Percentiles rank a stretch among this genome's conserved stretches.
Evolutionary conservation across 139 green algal genomes (phyloP).

Genomic region (Chlorella ohadii): DNA sequence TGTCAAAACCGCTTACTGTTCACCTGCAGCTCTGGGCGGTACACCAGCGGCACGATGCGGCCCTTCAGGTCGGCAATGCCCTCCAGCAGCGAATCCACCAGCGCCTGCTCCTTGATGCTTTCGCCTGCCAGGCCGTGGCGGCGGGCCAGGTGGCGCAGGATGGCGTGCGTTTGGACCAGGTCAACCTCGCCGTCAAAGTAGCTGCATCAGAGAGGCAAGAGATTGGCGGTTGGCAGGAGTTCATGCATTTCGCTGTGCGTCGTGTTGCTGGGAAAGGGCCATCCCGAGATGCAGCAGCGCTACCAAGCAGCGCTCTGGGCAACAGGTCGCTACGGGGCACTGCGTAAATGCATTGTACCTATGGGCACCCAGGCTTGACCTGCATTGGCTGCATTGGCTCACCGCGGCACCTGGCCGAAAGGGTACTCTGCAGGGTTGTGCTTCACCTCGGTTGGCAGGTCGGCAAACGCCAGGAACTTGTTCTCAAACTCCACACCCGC

Average conservation of each 20-base stretch:
- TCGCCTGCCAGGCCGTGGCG: background rate
- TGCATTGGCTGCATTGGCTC: no score
- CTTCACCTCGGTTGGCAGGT: background rate
- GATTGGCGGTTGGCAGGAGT: no score
- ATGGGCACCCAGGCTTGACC: no score
- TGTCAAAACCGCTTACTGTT: no score
- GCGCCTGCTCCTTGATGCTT: background rate
- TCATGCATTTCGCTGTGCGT: no score
- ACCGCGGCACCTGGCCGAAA: background rate
- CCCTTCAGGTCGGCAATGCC: background rate
- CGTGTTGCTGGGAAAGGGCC: no score
- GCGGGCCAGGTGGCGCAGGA: constrained; percentile 6
- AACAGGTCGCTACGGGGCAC: no score
- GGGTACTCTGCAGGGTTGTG: background rate
- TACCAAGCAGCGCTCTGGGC: no score
- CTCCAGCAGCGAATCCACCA: constrained; percentile 1
- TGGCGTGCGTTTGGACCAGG: background rate
- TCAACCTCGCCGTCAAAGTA: background rate
- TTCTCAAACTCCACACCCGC: constrained; percentile 7
- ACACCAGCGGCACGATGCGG: background rate
- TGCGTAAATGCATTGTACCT: no score
- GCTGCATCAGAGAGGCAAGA: background rate
- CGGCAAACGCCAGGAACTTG: background rate
- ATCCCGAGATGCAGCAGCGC: no score
- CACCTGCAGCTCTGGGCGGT: constrained; percentile 11